A percentile compares a stretch with the other conserved stretches of the same genome.
These are phyloP conservation scores for Carex kokanica DNA, from an alignment of 176 grass and related monocot genomes.

Conservation along the genomic window DNA sequence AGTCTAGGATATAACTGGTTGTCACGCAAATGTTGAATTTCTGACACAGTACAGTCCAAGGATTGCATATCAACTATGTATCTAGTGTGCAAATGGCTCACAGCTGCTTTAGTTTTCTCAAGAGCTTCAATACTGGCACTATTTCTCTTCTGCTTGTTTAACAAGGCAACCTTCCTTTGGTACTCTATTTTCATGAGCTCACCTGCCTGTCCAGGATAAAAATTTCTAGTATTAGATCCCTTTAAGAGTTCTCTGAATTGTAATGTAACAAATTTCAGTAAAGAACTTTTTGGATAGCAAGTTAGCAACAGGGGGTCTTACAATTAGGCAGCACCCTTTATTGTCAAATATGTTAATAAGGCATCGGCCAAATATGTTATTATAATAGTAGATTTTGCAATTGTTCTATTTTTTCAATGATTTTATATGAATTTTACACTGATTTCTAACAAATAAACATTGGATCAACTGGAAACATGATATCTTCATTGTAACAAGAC, in stretches of 20 bases:
- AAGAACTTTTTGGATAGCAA: not conserved
- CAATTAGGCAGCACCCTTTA: not conserved
- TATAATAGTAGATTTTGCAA: not conserved
- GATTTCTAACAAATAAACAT: not conserved
- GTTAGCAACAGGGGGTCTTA: not conserved
- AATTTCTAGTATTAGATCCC: slow-evolving; percentile 17
- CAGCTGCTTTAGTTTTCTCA: slow-evolving; percentile 95
- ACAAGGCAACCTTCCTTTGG: slow-evolving; percentile 88
- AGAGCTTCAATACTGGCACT: slow-evolving; percentile 64
- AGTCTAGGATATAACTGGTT: slow-evolving; percentile 78
- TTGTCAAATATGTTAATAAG: not conserved
- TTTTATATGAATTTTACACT: not conserved
- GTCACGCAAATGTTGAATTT: slow-evolving; percentile 90
- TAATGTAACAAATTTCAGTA: not conserved
- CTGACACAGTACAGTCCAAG: slow-evolving; percentile 95
- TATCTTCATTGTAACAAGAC: not conserved
- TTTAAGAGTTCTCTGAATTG: not conserved
- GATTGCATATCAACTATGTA: slow-evolving; percentile 99
- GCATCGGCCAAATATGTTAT: not conserved
- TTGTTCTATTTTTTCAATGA: not conserved
- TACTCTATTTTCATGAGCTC: slow-evolving; percentile 99
- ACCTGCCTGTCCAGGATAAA: slow-evolving; percentile 50
- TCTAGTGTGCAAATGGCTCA: slow-evolving; percentile 92
- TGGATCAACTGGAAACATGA: not conserved
- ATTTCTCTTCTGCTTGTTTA: slow-evolving; percentile 90